A percentile compares a stretch with the other conserved stretches of the same genome.
phyloP scores from a whole-genome alignment of 2,329 filamentous ascomycete species.

The Penicillium decumbens region DNA sequence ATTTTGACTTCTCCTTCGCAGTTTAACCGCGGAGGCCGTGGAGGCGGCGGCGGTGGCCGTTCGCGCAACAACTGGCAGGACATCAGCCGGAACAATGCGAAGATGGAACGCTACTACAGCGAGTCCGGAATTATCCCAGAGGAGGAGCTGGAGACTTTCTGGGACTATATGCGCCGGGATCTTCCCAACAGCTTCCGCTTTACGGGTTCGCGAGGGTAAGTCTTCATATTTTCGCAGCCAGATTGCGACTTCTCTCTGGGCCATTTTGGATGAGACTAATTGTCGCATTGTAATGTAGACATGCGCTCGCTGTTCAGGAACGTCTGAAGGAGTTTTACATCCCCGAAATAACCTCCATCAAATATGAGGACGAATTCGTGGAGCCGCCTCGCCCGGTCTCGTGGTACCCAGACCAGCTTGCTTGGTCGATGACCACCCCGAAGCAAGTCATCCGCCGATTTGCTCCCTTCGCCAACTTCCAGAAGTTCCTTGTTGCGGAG shows the following conservation, averaged over 20 bases:
- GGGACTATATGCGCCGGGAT: constrained; percentile 75
- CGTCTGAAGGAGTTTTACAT: constrained; percentile 85
- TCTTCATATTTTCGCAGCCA: constrained; percentile 5
- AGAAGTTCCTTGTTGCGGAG: constrained; percentile 96
- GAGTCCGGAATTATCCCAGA: constrained; percentile 68
- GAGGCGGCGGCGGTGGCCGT: constrained; percentile 43
- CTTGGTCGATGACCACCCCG: constrained; percentile 96
- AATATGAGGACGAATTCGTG: constrained; percentile 76
- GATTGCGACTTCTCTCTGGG: background rate
- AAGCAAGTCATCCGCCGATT: constrained; percentile 95
- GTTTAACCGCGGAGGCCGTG: constrained; percentile 35
- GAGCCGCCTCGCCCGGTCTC: constrained; percentile 74
- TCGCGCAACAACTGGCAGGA: constrained; percentile 52
- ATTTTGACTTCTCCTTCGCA: constrained; percentile 23
- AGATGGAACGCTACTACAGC: constrained; percentile 84
- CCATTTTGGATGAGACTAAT: constrained; percentile 9
- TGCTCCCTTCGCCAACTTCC: constrained; percentile 88
- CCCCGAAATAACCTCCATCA: constrained; percentile 79
- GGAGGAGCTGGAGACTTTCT: constrained; percentile 74
- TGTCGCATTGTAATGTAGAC: constrained; percentile 46
- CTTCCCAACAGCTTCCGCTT: constrained; percentile 97
- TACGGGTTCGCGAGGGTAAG: constrained; percentile 84
- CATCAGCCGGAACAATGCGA: constrained; percentile 73
- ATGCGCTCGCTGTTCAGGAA: constrained; percentile 87
- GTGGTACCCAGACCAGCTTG: constrained; percentile 93